Conservation (phyloP, 306 rosid genomes). For the Cicer chorassanicum region DNA sequence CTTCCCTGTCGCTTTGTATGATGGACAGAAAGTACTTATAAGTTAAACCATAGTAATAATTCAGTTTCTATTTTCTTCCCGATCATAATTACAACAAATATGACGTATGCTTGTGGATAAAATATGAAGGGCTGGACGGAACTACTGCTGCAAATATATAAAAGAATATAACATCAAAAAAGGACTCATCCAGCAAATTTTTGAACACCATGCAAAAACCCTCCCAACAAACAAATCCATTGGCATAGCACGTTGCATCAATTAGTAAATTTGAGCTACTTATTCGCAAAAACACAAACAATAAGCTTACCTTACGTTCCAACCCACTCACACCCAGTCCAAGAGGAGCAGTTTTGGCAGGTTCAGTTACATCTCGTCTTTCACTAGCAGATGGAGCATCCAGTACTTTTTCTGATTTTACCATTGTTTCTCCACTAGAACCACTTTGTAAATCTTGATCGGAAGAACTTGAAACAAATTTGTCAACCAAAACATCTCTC, state of each 20-base stretch:
- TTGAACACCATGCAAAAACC: slow-evolving; percentile 13
- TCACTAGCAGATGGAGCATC: slow-evolving; percentile 51
- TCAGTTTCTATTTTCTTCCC: slow-evolving; percentile 1
- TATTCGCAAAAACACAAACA: slow-evolving; percentile 21
- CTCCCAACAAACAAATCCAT: slow-evolving; percentile 33
- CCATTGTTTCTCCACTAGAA: slow-evolving; percentile 55
- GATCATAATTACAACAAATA: neutral
- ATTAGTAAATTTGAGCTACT: slow-evolving; percentile 34
- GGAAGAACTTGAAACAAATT: slow-evolving; percentile 57
- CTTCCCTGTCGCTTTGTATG: neutral
- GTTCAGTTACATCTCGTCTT: slow-evolving; percentile 54
- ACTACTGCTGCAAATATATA: slow-evolving; percentile 13
- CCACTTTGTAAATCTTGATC: slow-evolving; percentile 51
- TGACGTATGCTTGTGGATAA: neutral
- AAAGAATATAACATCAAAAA: slow-evolving; percentile 17
- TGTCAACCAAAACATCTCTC: slow-evolving; percentile 54
- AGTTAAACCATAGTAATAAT: neutral
- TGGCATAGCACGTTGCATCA: neutral
- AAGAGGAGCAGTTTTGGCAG: slow-evolving; percentile 71
- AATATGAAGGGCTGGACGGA: neutral
- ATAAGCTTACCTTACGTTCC: slow-evolving; percentile 75
- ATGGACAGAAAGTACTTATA: neutral
- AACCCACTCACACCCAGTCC: slow-evolving; percentile 84
- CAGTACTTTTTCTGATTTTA: slow-evolving; percentile 49
- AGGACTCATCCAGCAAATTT: slow-evolving; percentile 9